Evolutionary conservation across 441 rosid species (phyloP).

Genomic region (Adansonia grandidieri): DNA sequence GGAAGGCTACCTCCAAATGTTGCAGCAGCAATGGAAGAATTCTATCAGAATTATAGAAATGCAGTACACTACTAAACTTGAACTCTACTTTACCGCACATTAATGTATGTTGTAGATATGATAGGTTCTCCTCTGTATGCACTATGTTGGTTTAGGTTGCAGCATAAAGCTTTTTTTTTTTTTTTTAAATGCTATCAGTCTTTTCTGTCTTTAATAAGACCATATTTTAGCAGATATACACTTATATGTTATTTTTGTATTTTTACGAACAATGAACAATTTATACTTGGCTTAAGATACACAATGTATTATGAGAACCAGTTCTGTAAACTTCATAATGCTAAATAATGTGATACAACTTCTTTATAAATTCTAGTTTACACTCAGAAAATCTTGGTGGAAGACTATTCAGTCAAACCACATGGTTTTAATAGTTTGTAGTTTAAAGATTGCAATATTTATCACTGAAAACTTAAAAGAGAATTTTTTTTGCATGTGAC

Average conservation of each 20-base stretch:
- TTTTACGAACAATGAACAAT: neutral
- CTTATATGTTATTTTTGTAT: neutral
- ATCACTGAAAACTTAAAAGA: neutral
- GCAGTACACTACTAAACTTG: conserved; percentile 14
- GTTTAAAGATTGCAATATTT: conserved; percentile 8
- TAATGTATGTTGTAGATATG: conserved; percentile 22
- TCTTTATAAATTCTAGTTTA: neutral
- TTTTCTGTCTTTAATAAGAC: conserved; percentile 21
- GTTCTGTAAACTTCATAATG: neutral
- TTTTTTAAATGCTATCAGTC: neutral
- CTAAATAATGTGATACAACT: neutral
- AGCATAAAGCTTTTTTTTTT: neutral
- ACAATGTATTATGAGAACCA: neutral
- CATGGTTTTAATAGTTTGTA: conserved; percentile 8
- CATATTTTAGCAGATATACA: conserved; percentile 11
- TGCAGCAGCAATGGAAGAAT: conserved; percentile 84
- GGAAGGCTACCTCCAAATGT: conserved; percentile 76
- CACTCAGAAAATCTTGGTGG: neutral
- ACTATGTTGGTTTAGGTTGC: conserved; percentile 1
- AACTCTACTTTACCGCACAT: conserved; percentile 38
- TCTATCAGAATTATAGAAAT: conserved; percentile 54
- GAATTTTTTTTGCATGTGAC: conserved; percentile 4
- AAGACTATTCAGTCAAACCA: neutral
- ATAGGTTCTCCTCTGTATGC: conserved; percentile 10
- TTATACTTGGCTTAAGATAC: conserved; percentile 9